These are phyloP conservation scores for Biscogniauxia marginata DNA, from an alignment of 2,329 filamentous ascomycete genomes.

Conservation along the genomic window DNA sequence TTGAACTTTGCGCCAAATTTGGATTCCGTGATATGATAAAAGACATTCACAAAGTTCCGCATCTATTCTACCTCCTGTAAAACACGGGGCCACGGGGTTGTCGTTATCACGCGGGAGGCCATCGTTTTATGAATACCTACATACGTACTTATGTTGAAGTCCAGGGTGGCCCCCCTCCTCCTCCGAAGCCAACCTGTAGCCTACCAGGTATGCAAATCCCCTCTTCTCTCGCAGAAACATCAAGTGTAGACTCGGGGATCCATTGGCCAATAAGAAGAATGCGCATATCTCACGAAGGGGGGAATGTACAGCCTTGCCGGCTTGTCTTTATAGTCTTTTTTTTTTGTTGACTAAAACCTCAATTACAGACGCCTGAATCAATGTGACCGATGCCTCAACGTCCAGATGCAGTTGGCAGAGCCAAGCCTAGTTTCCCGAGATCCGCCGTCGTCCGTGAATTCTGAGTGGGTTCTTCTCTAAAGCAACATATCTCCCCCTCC, in stretches of 20 bases:
- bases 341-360: slow-evolving; percentile 59
- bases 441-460: slow-evolving; percentile 45
- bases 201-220: too few relatives aligned
- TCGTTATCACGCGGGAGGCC: too few relatives aligned
- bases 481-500: slow-evolving; percentile 22
- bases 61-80: too few relatives aligned
- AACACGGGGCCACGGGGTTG: too few relatives aligned
- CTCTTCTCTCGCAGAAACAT: background rate
- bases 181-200: too few relatives aligned
- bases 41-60: too few relatives aligned
- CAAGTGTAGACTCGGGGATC: background rate
- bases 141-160: too few relatives aligned
- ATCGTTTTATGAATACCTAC: too few relatives aligned
- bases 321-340: slow-evolving; percentile 45
- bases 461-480: slow-evolving; percentile 29
- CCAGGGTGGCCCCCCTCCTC: too few relatives aligned
- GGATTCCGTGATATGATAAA: too few relatives aligned
- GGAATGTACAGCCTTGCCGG: background rate
- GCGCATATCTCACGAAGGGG: background rate
- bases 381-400: slow-evolving; percentile 64
- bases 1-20: background rate
- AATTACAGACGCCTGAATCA: slow-evolving; percentile 62
- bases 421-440: slow-evolving; percentile 51
- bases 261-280: background rate
- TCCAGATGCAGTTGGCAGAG: slow-evolving; percentile 65